Conservation (phyloP, 108 stramenopile species). For the Stephanodiscus minutulus region DNA sequence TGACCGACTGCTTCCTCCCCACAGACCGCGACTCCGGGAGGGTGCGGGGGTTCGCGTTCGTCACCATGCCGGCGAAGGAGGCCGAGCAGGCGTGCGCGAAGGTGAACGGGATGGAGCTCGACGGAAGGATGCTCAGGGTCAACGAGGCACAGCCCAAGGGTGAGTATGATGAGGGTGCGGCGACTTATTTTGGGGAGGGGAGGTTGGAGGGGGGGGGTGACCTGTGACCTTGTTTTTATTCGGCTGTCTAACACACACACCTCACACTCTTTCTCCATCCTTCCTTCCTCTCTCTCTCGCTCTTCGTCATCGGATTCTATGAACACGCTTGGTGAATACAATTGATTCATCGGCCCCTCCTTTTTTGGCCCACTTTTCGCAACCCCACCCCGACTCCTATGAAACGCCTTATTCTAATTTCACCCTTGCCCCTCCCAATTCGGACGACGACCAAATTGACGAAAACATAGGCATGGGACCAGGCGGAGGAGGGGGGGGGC, state of each 20-base stretch:
- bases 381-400: neutral
- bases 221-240: constrained; percentile 3
- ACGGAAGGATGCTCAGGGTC: constrained; percentile 55
- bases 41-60: constrained; percentile 72
- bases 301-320: neutral
- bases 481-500: constrained; percentile 20
- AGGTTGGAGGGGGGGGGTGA: constrained; percentile 20
- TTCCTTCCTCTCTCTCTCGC: neutral
- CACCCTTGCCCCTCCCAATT: neutral
- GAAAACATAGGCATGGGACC: constrained; percentile 2
- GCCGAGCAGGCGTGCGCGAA: constrained; percentile 49
- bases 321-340: neutral
- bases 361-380: neutral
- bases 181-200: constrained; percentile 9
- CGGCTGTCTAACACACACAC: neutral
- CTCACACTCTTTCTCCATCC: neutral
- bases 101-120: constrained; percentile 56
- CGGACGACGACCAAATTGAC: neutral
- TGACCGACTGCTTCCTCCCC: constrained; percentile 61
- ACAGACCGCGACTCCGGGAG: constrained; percentile 52
- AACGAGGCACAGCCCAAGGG: constrained; percentile 90
- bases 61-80: constrained; percentile 66
- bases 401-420: neutral
- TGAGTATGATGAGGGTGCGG: constrained; percentile 24
- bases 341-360: neutral